Evolutionary conservation across 2,329 filamentous ascomycete species (phyloP), one percentile per base, ranked within the genome.

Genomic region (Fusarium acutatum): DNA sequence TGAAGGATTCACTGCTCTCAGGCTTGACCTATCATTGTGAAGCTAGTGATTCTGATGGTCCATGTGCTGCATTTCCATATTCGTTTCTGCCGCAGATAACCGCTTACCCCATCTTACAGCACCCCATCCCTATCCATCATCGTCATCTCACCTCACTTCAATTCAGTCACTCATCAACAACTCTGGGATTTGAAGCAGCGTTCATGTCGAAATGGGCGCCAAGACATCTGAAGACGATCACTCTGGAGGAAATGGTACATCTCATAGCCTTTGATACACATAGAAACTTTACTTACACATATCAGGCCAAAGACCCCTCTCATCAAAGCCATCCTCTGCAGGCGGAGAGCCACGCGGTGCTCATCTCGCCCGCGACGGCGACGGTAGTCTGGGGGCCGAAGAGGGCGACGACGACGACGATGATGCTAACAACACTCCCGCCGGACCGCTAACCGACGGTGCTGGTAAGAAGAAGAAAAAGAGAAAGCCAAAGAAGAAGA

Each of bases 311-410:
- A 70, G 72, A 52, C 64, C 75, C 35, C 67, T 69, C 64, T 66
- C 74, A 18, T 54, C 67, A 53, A 65, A 70, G 34, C 47, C 70
- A 49, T 64, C 63, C 44, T 68, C 74, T 59, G 64, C 72, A 56
- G 83, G 84, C 46, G 85, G 84, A 53, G 82, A 85, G 67, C 82
- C 83, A 43, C 82, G 83, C 13, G 84, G 84, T 38, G 73, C 73
- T 11, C 83, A 86, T 65, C 71, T 82, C 44, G 80, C 81, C 67
- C 80, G 81, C 46, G 84, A 86, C 64, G 84, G 84, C 13, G 85
- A 86, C 59, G 81, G 82, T 8, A 82, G 74, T 52, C 62, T 85
- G 52, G 84, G 82, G 26, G 76, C 71, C 22, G 65, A 78, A 37
- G 82, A 77, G 34, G 78, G 69, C 60, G 79, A 74, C 35, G 79